phyloP scores from a whole-genome alignment of 2,329 filamentous ascomycete genomes.

The Lachnellula arida region DNA sequence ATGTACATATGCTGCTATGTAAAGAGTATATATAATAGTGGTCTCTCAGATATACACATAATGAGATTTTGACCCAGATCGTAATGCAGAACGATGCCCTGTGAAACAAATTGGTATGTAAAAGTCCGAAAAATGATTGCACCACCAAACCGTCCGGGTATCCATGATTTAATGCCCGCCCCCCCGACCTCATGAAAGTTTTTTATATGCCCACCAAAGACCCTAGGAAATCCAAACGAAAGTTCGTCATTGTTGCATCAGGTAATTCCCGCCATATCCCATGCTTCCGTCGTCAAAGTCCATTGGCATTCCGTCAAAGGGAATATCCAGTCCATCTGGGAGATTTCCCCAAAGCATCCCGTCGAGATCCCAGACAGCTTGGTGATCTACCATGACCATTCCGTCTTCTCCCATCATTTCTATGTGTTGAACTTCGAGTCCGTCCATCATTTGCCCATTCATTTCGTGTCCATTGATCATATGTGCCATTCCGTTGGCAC shows the following conservation, averaged over 20 bases:
- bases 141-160: not conserved
- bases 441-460: constrained; percentile 22
- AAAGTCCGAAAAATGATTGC: not conserved
- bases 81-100: not conserved
- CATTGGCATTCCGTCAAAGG: constrained; percentile 29
- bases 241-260: constrained; percentile 23
- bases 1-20: constrained; percentile 1
- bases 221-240: constrained; percentile 1
- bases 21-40: constrained; percentile 2
- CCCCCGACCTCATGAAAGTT: not conserved
- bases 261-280: constrained; percentile 21
- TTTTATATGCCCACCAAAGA: not conserved
- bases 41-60: constrained; percentile 1
- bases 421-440: constrained; percentile 36
- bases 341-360: constrained; percentile 50
- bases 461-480: constrained; percentile 14
- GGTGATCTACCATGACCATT: constrained; percentile 50
- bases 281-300: constrained; percentile 20
- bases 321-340: constrained; percentile 35
- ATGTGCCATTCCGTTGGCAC: constrained; percentile 27
- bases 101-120: not conserved
- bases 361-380: constrained; percentile 52
- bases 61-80: not conserved
- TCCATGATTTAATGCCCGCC: not conserved
- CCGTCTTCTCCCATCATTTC: constrained; percentile 47